phyloP scores from a whole-genome alignment of 1,139 yeast species.

The Ogataea hybrid region DNA sequence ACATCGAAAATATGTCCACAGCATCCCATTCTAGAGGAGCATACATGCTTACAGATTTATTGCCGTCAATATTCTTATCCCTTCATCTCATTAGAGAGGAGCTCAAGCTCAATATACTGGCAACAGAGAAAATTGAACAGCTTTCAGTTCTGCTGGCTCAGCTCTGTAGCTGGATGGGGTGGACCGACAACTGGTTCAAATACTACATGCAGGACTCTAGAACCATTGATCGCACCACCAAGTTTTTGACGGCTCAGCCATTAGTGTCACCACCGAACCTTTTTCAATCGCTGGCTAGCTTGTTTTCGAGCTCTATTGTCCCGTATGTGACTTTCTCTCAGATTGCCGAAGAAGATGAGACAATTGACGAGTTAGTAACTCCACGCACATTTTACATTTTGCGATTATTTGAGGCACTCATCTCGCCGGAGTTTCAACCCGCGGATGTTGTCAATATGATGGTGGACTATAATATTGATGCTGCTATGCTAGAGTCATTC shows the following conservation, averaged over 20 bases:
- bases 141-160: slow-evolving; percentile 61
- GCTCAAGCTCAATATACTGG: slow-evolving; percentile 53
- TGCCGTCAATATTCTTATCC: slow-evolving; percentile 65
- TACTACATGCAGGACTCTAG: slow-evolving; percentile 46
- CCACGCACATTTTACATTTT: slow-evolving; percentile 63
- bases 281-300: slow-evolving; percentile 50
- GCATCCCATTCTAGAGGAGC: slow-evolving; percentile 16
- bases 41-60: slow-evolving; percentile 45
- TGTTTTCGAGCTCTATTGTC: slow-evolving; percentile 42
- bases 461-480: slow-evolving; percentile 52
- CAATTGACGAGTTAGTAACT: slow-evolving; percentile 56
- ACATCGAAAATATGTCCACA: slow-evolving; percentile 6
- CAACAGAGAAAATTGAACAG: slow-evolving; percentile 35
- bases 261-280: slow-evolving; percentile 54
- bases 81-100: slow-evolving; percentile 82
- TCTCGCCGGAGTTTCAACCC: slow-evolving; percentile 51
- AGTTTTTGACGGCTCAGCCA: slow-evolving; percentile 44
- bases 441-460: slow-evolving; percentile 57
- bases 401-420: slow-evolving; percentile 60
- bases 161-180: slow-evolving; percentile 65
- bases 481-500: slow-evolving; percentile 58
- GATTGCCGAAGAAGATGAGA: slow-evolving; percentile 61
- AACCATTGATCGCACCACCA: slow-evolving; percentile 31
- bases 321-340: slow-evolving; percentile 69
- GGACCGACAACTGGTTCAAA: slow-evolving; percentile 67